A percentile compares a stretch with the other conserved stretches of the same genome.
Evolutionary conservation across 352 stramenopile genomes (phyloP).

Genomic region (Phytophthora cajani): DNA sequence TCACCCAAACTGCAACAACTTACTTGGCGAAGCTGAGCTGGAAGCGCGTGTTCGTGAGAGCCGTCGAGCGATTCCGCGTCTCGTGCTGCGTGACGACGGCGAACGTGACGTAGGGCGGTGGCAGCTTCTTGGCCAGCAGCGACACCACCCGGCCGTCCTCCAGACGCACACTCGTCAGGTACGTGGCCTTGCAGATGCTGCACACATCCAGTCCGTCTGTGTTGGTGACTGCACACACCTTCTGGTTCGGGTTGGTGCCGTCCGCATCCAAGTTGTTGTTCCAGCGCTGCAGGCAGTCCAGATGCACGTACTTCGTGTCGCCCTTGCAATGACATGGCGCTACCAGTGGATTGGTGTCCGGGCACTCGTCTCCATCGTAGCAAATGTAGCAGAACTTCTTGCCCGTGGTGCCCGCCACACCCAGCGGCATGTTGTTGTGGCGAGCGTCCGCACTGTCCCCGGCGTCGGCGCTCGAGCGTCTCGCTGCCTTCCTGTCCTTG

Average conservation of each 20-base stretch:
- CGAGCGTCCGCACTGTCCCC: conserved; percentile 19
- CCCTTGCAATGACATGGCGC: conserved; percentile 92
- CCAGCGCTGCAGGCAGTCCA: conserved; percentile 94
- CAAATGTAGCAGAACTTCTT: conserved; percentile 94
- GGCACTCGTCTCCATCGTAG: conserved; percentile 91
- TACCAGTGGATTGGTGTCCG: conserved; percentile 87
- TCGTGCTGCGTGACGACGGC: conserved; percentile 92
- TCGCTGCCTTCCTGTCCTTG: conserved; percentile 55
- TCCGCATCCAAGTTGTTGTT: conserved; percentile 90
- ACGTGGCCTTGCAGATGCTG: conserved; percentile 92
- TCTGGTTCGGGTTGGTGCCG: conserved; percentile 81
- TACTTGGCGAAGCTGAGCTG: conserved; percentile 93
- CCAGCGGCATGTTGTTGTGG: conserved; percentile 41
- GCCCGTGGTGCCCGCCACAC: conserved; percentile 47
- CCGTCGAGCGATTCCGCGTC: conserved; percentile 78
- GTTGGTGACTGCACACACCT: conserved; percentile 91
- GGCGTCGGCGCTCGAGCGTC: conserved; percentile 19
- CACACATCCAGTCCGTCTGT: conserved; percentile 89
- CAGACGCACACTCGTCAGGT: conserved; percentile 89
- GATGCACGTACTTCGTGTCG: conserved; percentile 92
- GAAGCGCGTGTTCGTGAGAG: conserved; percentile 92
- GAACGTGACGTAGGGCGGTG: conserved; percentile 91
- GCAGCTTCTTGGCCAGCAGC: conserved; percentile 87
- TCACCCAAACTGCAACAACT: conserved; percentile 16
- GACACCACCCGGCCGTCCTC: conserved; percentile 87